These are phyloP conservation scores for Penicillium tannophilum DNA, from an alignment of 495 filamentous ascomycete species.

Conservation along the genomic window DNA sequence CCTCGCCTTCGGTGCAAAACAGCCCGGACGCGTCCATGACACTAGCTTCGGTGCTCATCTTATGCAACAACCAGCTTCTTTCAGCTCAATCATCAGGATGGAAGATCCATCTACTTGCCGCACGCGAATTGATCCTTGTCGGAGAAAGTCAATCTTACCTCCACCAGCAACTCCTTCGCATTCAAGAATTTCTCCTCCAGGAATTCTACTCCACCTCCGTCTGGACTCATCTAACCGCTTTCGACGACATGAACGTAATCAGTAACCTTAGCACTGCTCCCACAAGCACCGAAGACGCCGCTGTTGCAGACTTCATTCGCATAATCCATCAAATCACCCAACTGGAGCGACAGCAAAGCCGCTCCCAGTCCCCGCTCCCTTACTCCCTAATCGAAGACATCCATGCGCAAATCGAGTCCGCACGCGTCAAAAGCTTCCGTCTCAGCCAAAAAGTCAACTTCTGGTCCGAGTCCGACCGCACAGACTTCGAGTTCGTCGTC, in stretches of 20 bases:
- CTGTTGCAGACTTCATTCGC: conserved; percentile 21
- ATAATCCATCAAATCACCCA: conserved; percentile 22
- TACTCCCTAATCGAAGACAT: conserved; percentile 16
- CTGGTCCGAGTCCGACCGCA: conserved; percentile 14
- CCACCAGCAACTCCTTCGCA: conserved; percentile 10
- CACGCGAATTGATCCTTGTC: conserved; percentile 18
- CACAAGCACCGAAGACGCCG: conserved; percentile 13
- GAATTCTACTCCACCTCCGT: conserved; percentile 20
- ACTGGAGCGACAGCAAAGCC: conserved; percentile 13
- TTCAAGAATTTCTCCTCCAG: conserved; percentile 19
- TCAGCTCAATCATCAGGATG: conserved; percentile 17
- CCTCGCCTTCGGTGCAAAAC: background rate
- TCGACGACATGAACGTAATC: conserved; percentile 10
- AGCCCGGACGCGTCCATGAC: conserved; percentile 10
- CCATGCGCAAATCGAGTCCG: conserved; percentile 16
- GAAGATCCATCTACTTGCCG: conserved; percentile 19
- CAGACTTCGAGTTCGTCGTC: conserved; percentile 22
- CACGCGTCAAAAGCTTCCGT: conserved; percentile 13
- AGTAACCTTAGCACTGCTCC: conserved; percentile 6
- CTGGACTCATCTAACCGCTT: conserved; percentile 19
- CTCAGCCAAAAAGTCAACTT: conserved; percentile 24
- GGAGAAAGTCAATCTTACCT: conserved; percentile 7
- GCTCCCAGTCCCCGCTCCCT: background rate
- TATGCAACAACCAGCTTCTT: conserved; percentile 23
- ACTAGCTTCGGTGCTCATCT: conserved; percentile 21